Conservation (phyloP, 352 stramenopile species). For the Globisporangium polare region DNA sequence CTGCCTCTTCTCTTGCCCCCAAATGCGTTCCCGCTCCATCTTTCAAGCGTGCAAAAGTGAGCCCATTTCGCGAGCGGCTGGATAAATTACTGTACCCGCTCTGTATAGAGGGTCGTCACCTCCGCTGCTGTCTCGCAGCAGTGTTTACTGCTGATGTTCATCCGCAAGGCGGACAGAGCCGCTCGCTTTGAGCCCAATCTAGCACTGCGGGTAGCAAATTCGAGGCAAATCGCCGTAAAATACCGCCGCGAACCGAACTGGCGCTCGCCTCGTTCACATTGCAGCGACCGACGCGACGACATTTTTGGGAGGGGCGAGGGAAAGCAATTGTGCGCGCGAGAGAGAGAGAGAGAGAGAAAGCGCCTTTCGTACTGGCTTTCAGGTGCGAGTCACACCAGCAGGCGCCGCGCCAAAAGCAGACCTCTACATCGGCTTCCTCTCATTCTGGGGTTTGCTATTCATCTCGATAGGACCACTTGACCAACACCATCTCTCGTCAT, state of each 20-base stretch:
- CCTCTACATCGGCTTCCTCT: conserved; percentile 7
- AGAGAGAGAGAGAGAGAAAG: conserved; percentile 4
- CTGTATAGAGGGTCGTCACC: too few relatives aligned
- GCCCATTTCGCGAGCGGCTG: neutral
- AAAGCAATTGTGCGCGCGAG: neutral
- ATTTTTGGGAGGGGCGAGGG: neutral
- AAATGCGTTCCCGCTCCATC: neutral
- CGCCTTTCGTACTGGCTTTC: conserved; percentile 8
- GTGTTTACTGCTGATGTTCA: neutral
- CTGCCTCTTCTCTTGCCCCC: neutral
- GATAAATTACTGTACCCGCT: neutral
- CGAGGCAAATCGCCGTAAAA: neutral
- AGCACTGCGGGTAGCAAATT: neutral
- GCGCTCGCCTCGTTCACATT: neutral
- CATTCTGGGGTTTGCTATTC: conserved; percentile 17
- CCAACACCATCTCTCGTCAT: conserved; percentile 10
- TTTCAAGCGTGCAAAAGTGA: neutral
- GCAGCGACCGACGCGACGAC: conserved; percentile 1
- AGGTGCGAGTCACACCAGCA: neutral
- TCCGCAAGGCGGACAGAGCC: neutral
- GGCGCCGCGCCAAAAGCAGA: neutral
- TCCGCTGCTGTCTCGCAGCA: neutral
- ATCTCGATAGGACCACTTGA: conserved; percentile 6
- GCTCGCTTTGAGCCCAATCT: neutral
- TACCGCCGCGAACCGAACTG: conserved; percentile 7